Conservation (phyloP, 257 asterid species). For the Primulina huaijiensis region DNA sequence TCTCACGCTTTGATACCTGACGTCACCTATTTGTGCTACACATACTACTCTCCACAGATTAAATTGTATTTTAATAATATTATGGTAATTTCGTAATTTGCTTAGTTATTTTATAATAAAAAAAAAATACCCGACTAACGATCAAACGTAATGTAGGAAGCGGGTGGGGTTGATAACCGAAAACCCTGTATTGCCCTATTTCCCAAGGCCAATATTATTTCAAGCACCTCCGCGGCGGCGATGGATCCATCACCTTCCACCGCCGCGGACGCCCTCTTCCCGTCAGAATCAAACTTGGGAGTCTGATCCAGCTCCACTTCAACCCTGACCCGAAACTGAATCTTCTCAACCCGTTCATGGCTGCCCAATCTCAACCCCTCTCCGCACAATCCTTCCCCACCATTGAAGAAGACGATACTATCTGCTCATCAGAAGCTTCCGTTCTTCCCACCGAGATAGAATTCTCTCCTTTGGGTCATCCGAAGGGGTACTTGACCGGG, state of each 20-base stretch:
- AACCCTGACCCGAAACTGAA: not conserved
- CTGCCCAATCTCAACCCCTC: conserved; percentile 37
- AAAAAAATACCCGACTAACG: no score
- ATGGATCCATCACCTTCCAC: conserved; percentile 32
- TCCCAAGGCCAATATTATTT: not conserved
- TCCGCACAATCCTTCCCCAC: conserved; percentile 27
- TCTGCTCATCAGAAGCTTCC: conserved; percentile 37
- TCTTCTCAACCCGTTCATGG: conserved; percentile 42
- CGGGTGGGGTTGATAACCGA: not conserved
- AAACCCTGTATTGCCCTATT: not conserved
- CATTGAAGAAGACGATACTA: conserved; percentile 39
- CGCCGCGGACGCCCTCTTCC: conserved; percentile 23
- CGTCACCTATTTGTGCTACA: conserved; percentile 46
- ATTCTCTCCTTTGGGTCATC: conserved; percentile 28
- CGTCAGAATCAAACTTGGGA: conserved; percentile 41
- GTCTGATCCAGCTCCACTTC: conserved; percentile 18
- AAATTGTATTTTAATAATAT: no score
- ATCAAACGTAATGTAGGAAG: no score
- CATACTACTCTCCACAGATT: not conserved
- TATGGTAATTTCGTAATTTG: no score
- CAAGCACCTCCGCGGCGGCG: conserved; percentile 23
- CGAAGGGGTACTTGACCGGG: conserved; percentile 61
- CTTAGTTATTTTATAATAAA: no score
- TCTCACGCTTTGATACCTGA: conserved; percentile 38
- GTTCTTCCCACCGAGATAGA: conserved; percentile 25